Percentiles rank a stretch among this genome's conserved stretches.
phyloP scores from a whole-genome alignment of 108 stramenopile genomes.

The Ochromonas danica region DNA sequence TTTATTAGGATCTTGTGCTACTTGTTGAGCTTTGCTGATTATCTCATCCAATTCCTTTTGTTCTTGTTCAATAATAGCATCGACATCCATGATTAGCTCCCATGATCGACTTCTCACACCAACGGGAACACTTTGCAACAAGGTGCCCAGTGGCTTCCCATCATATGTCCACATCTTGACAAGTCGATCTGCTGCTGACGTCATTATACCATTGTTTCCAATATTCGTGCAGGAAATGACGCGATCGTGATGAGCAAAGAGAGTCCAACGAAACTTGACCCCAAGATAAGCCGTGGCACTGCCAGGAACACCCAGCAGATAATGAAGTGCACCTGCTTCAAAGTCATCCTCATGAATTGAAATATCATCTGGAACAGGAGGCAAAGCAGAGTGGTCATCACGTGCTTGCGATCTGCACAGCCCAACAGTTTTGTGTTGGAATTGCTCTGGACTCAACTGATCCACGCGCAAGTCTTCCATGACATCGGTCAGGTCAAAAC shows the following conservation, averaged over 20 bases:
- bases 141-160: slow-evolving; percentile 37
- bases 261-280: slow-evolving; percentile 10
- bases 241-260: slow-evolving; percentile 8
- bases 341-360: too few species aligned
- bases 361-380: not conserved
- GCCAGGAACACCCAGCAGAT: not conserved
- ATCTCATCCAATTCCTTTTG: slow-evolving; percentile 23
- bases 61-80: not conserved
- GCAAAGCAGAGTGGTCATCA: not conserved
- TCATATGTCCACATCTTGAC: slow-evolving; percentile 49
- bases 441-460: not conserved
- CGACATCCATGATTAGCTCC: slow-evolving; percentile 20
- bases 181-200: slow-evolving; percentile 45
- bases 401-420: not conserved
- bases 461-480: slow-evolving; percentile 8
- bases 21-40: not conserved
- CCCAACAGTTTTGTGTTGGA: not conserved
- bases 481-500: slow-evolving; percentile 24
- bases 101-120: slow-evolving; percentile 18
- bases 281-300: not conserved
- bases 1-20: not conserved
- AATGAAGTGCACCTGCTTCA: too few species aligned
- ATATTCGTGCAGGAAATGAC: not conserved
- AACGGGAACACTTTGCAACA: slow-evolving; percentile 38
- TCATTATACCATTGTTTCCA: slow-evolving; percentile 6